A percentile compares a stretch with the other conserved stretches of the same genome.
Evolutionary conservation across 2,329 filamentous ascomycete species (phyloP).

Genomic region (Aspergillus texensis): DNA sequence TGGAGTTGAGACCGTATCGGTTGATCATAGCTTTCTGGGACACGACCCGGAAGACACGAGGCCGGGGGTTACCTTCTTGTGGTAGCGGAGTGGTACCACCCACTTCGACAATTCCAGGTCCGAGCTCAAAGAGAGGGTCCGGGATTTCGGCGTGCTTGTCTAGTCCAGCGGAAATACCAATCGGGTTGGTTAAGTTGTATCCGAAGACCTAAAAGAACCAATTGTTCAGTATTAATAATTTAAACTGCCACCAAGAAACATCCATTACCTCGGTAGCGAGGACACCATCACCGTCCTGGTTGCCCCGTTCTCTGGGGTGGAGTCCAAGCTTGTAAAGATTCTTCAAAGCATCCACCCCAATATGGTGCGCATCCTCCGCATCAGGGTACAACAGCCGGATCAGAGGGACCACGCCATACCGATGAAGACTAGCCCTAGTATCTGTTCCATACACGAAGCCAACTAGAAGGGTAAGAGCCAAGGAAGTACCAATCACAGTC

Average conservation of each 20-base stretch:
- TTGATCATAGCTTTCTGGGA: constrained; percentile 89
- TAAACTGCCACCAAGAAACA: not conserved
- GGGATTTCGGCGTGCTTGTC: constrained; percentile 94
- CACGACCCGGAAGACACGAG: constrained; percentile 84
- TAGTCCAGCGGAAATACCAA: constrained; percentile 92
- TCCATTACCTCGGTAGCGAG: constrained; percentile 54
- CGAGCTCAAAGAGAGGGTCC: constrained; percentile 79
- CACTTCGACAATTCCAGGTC: constrained; percentile 85
- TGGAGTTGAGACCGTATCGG: constrained; percentile 91
- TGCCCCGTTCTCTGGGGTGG: constrained; percentile 79
- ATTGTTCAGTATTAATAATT: not conserved
- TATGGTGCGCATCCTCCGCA: constrained; percentile 85
- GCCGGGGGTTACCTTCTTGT: constrained; percentile 83
- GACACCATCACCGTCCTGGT: constrained; percentile 56
- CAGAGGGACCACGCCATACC: constrained; percentile 61
- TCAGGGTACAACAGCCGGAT: constrained; percentile 47
- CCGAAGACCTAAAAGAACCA: constrained; percentile 66
- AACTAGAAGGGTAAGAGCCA: constrained; percentile 52
- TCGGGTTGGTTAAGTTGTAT: constrained; percentile 75
- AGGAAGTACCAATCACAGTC: constrained; percentile 50
- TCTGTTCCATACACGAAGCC: constrained; percentile 73
- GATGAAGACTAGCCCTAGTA: constrained; percentile 71
- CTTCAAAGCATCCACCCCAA: constrained; percentile 71
- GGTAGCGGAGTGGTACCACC: constrained; percentile 87
- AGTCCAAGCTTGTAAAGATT: constrained; percentile 72